Percentiles rank a stretch among this genome's conserved stretches.
These are phyloP conservation scores for Coemansia sp. DNA, from an alignment of 192 early-diverging fungal genomes.

Conservation along the genomic window DNA sequence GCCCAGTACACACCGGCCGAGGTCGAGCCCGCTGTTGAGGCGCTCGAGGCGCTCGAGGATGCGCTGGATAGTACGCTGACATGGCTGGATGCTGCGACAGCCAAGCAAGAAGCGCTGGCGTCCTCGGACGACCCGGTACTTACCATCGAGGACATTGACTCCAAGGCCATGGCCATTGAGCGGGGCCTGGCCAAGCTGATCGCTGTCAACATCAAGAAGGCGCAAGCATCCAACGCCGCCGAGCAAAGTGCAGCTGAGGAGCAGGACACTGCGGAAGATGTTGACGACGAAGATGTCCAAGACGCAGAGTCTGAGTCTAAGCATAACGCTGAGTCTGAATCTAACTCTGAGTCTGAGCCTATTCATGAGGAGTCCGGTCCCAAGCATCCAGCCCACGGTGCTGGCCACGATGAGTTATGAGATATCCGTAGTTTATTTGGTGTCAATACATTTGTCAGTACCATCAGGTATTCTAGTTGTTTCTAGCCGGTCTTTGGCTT, in stretches of 20 bases:
- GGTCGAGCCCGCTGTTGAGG: conserved; percentile 30
- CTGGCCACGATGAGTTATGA: conserved; percentile 33
- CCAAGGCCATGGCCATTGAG: conserved; percentile 53
- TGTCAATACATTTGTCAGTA: not conserved
- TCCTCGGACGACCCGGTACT: conserved; percentile 67
- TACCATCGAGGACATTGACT: conserved; percentile 54
- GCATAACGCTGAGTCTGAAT: not conserved
- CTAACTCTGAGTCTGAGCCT: not conserved
- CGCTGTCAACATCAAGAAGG: conserved; percentile 59
- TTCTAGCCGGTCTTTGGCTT: not conserved
- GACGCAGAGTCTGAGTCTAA: conserved; percentile 1
- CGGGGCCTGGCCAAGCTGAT: conserved; percentile 55
- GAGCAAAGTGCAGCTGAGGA: conserved; percentile 23
- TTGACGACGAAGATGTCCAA: not conserved
- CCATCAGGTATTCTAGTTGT: not conserved
- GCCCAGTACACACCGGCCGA: conserved; percentile 56
- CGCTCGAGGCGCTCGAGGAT: conserved; percentile 55
- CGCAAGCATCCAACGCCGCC: conserved; percentile 23
- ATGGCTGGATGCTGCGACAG: conserved; percentile 66
- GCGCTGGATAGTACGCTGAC: conserved; percentile 38
- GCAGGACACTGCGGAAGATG: too few relatives aligned
- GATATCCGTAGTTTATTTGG: not conserved
- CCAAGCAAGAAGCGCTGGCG: conserved; percentile 58
- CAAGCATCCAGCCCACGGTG: not conserved
- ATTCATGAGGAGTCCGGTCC: not conserved